These are phyloP conservation scores for Moringa oleifera DNA, from an alignment of 345 rosid genomes.

Conservation along the genomic window DNA sequence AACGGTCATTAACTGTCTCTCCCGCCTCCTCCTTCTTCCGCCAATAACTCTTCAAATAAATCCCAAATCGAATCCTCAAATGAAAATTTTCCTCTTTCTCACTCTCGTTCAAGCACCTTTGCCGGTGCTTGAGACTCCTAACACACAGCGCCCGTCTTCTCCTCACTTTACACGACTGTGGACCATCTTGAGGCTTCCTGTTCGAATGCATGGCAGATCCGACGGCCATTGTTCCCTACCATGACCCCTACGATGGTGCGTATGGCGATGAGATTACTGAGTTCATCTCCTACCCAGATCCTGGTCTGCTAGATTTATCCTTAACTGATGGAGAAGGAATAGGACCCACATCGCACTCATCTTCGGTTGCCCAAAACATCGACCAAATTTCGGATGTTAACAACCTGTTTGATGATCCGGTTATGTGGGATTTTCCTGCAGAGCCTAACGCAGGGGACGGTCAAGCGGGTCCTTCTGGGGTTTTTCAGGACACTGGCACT, in stretches of 20 bases:
- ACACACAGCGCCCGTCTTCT: not conserved
- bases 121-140: not conserved
- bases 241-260: conserved; percentile 25
- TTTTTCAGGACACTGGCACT: not conserved
- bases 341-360: not conserved
- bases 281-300: conserved; percentile 5
- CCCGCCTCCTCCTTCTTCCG: conserved; percentile 14
- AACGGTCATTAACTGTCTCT: conserved; percentile 39
- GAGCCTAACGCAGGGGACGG: not conserved
- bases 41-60: not conserved
- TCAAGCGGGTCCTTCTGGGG: conserved; percentile 14
- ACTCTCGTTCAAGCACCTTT: conserved; percentile 24
- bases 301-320: conserved; percentile 16
- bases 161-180: too few species aligned
- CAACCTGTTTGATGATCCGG: conserved; percentile 25
- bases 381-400: conserved; percentile 2
- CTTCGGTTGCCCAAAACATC: not conserved
- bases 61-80: not conserved
- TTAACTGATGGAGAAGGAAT: not conserved
- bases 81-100: not conserved
- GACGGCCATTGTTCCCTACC: conserved; percentile 17
- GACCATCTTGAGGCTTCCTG: too few species aligned
- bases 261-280: conserved; percentile 15
- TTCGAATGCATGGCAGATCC: conserved; percentile 32
- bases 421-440: conserved; percentile 9